Base-by-base conservation (phyloP, 306 rosid genomes). In the Sophora flavescens region DNA sequence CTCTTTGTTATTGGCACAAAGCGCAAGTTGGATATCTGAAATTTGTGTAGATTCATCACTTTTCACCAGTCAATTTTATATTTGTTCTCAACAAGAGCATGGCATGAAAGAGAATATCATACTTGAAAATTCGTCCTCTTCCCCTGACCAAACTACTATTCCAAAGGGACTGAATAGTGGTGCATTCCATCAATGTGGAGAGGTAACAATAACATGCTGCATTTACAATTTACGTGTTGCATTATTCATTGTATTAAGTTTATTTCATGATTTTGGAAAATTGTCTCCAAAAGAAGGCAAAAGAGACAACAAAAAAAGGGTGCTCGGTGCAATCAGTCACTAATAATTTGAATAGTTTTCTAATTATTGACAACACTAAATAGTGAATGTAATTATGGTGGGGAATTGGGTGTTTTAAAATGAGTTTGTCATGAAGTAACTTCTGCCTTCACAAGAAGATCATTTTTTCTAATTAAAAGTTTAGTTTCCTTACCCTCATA, bases 1-100 rank as follows among this genome's bases (percentile, higher is more conserved):
- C 88, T 95, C 98, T 63, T 86, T 95, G 85, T 75, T 92, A 85
- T 82, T 95, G 96, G 88, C 98, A 68, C 97, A 89, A 85, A 88
- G 91, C 4, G 97, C 96, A 45, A 85, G 97, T 54, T 89, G 91
- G 92, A 90, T 95, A 78, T 95, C 97, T 47, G 91, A 90, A 85
- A 95, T 95, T 78, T 95, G 98, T 72, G 91, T 95, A 30, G 82
- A 84, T 78, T 92, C 98, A 58, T 85, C 98, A 51, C 90, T 89
- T 50, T 89, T 95, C 88, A 88, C 47, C 81, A 89, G 92, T 38
- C 76, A 70, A 51, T 95, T 95, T 80, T 95, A 85, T 60, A 74
- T 85, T 33, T 95, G 98, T 83, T 82, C 97, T 1, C 92, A 90
- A 72, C 68, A 89, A 74, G 92, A 92, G 72, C 68, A 80, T 59